Conservation (phyloP, 2,329 filamentous ascomycete species). For the Dichotomopilus funicola region DNA sequence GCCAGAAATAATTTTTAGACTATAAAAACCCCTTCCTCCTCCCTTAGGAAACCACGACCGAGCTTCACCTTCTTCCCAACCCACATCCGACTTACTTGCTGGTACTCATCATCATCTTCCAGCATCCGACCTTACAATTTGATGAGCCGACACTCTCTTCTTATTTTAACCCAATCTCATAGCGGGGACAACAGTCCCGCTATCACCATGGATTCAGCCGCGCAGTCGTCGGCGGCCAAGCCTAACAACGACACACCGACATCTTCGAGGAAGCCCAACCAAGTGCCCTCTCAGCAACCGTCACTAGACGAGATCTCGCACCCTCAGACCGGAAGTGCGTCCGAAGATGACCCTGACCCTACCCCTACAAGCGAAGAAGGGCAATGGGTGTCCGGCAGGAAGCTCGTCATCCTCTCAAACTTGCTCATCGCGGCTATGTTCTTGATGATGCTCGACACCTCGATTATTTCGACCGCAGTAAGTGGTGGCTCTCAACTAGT, state of each 20-base stretch:
- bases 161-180: too few species aligned
- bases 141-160: too few species aligned
- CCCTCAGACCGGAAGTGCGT: not conserved
- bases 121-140: too few species aligned
- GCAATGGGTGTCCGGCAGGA: conserved; percentile 14
- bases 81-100: too few species aligned
- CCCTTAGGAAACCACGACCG: too few species aligned
- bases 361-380: not conserved
- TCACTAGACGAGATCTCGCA: not conserved
- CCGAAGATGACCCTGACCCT: not conserved
- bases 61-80: too few species aligned
- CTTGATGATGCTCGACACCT: conserved; percentile 44
- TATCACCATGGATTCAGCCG: not conserved
- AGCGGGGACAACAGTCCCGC: too few species aligned
- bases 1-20: too few species aligned
- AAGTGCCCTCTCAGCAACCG: not conserved
- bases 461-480: conserved; percentile 44
- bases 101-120: too few species aligned
- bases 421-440: conserved; percentile 37
- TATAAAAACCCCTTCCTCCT: too few species aligned
- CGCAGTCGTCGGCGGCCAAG: not conserved
- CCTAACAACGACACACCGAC: not conserved
- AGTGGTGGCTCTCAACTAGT: not conserved
- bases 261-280: not conserved
- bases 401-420: conserved; percentile 4